These are phyloP conservation scores for Steccherinum ochraceum DNA, from an alignment of 768 basidiomycete species.

Conservation along the genomic window DNA sequence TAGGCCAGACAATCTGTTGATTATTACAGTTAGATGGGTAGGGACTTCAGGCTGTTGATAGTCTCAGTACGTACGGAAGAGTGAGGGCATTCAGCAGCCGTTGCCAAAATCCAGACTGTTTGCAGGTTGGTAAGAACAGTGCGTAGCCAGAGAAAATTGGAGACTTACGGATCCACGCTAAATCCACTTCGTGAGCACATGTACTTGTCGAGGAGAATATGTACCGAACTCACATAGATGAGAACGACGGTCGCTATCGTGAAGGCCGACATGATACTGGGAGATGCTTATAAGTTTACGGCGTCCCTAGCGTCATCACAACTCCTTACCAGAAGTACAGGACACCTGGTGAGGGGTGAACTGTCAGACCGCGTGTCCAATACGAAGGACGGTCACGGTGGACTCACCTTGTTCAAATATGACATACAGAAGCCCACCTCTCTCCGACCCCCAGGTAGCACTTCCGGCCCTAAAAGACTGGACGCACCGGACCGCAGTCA, in stretches of 20 bases:
- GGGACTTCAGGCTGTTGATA: too few species aligned
- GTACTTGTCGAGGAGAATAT: too few species aligned
- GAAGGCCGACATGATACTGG: slow-evolving; percentile 9
- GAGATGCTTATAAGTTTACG: background rate
- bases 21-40: background rate
- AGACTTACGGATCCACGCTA: background rate
- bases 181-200: too few species aligned
- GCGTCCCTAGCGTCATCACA: background rate
- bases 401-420: slow-evolving; percentile 11
- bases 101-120: slow-evolving; percentile 8
- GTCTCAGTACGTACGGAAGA: slow-evolving; percentile 7
- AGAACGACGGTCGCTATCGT: slow-evolving; percentile 11
- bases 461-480: slow-evolving; percentile 10
- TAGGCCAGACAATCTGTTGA: slow-evolving; percentile 9
- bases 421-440: slow-evolving; percentile 5
- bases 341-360: too few species aligned
- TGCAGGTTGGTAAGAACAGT: background rate
- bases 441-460: background rate
- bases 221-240: slow-evolving; percentile 8
- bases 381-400: too few species aligned
- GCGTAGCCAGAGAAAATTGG: background rate
- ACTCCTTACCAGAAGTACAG: too few species aligned
- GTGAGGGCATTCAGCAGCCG: slow-evolving; percentile 13
- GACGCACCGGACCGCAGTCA: slow-evolving; percentile 13
- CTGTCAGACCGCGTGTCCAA: too few species aligned